Evolutionary conservation across 164 flowering plant species (phyloP), one percentile per base, ranked within the genome.

Genomic region (Kalanchoe fedtschenkoi): DNA sequence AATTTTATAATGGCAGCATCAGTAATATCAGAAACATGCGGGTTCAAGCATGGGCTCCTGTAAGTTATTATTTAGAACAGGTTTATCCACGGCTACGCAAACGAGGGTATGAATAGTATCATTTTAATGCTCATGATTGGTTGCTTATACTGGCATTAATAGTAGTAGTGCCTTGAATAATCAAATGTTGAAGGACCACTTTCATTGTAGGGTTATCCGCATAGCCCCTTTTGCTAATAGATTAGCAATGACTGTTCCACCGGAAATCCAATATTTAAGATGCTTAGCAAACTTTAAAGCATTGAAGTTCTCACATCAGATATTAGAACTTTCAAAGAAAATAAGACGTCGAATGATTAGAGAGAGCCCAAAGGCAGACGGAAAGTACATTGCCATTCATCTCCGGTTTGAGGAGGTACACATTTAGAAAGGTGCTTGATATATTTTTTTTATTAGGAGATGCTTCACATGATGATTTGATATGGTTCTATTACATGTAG

Each of bases 201-300:
- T 10, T 53, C 14, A 0, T 22, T 19, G 21, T 19, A 89, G 98
- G 80, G 80, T 88, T 46, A 68, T 89, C 63, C 84, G 87, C 29
- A 78, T 89, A 63, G 73, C 89, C n/a, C 96, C 98, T 0, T 92
- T 92, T 72, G 96, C 98, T 42, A 89, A 89, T 72, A 82, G 98
- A 76, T 74, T 92, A 77, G 83, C 96, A 2, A 80, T 81, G 81
- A 66, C 72, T 68, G 79, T 85, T 67, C 96, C 98, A 21, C 80
- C 86, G 19, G 72, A 78, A 62, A 80, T 92, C 60, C 98, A 89
- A 61, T 71, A 66, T 60, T 75, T 92, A 13, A 79, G 98, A 75
- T 89, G 98, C 74, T 71, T 92, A 30, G 76, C 96, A 30, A 89
- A 92, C 69, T 87, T 82, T 66, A 66, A 78, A 74, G 95, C 98